A percentile compares a stretch with the other conserved stretches of the same genome.
phyloP scores from a whole-genome alignment of 208 protist genomes.

The Tritrichomonas musculus region DNA sequence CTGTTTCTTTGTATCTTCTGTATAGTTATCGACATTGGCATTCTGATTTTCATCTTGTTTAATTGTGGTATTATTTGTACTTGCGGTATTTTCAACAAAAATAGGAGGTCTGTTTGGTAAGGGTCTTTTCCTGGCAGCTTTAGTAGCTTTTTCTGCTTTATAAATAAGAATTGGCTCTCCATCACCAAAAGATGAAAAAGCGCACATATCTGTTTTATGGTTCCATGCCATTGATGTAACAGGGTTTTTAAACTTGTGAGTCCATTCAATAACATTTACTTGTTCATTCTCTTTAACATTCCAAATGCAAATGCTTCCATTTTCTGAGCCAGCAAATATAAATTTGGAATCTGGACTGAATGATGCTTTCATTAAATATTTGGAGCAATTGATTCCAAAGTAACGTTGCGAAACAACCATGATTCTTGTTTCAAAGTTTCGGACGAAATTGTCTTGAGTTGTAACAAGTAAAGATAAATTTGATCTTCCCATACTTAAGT shows the following conservation, averaged over 20 bases:
- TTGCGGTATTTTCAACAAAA: no score
- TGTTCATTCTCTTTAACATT: background rate
- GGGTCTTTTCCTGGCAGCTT: no score
- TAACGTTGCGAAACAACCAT: background rate
- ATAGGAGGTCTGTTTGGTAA: no score
- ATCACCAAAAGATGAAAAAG: constrained; percentile 22
- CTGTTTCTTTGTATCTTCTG: no score
- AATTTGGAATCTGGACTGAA: background rate
- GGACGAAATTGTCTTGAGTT: background rate
- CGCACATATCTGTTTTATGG: background rate
- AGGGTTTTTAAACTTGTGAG: background rate
- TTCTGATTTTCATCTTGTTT: no score
- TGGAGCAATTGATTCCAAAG: background rate
- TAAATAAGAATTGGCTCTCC: background rate
- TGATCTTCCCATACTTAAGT: background rate
- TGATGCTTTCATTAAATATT: background rate
- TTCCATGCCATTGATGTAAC: background rate
- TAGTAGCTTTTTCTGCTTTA: background rate
- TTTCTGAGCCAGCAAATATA: background rate
- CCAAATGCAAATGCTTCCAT: background rate
- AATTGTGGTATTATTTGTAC: no score
- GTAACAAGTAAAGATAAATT: background rate
- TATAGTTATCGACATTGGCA: no score
- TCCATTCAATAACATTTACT: background rate
- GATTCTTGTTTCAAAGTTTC: background rate